Evolutionary conservation across 768 basidiomycete genomes (phyloP), one percentile per base, ranked within the genome.

Genomic region (Lactarius indigo): DNA sequence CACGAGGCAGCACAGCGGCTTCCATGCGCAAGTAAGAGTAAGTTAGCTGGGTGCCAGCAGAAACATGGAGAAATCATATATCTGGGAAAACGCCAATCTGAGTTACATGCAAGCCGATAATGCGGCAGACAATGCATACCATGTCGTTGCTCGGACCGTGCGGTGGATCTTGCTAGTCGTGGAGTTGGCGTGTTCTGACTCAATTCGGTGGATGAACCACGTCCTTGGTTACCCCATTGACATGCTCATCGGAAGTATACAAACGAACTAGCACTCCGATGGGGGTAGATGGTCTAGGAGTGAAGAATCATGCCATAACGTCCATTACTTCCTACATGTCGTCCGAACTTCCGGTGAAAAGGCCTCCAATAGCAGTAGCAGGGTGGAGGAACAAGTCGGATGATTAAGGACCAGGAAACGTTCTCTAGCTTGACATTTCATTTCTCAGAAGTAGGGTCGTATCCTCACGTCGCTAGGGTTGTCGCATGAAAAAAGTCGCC

Each of bases 1-100:
- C 61, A 66, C 57, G 65, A 66, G 65, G 65, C 50, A 42, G 61
- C 57, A 58, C 65, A 59, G 39, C 50, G 37, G 7, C 57, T 54
- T 66, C 57, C 18, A 41, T 26, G 30, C 47, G 31, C 3, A 9
- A 4, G 31, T 58, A 52, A 28, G n/a, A 52, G 13, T 23, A 23
- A 26, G 50, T 15, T 52, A 10, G 17, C 8, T 26, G 4, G 35
- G 26, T 59, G 44, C 31, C 10, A 20, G 6, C 47, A 10, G 28
- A 7, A 42, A 39, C 23, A 35, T 57, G 57, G 37, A 26, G 50
- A 7, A 52, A 15, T 26, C 15, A 26, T 52, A 13, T 52, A 26
- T 52, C 50, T 13, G 26, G 26, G 50, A 26, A 15, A 26, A 52
- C 23, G 50, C 26, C 50, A 52, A 13, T 52, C 5, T 28, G 23